Evolutionary conservation across 2,329 filamentous ascomycete species (phyloP).

Genomic region (Thielaviopsis punctulata): DNA sequence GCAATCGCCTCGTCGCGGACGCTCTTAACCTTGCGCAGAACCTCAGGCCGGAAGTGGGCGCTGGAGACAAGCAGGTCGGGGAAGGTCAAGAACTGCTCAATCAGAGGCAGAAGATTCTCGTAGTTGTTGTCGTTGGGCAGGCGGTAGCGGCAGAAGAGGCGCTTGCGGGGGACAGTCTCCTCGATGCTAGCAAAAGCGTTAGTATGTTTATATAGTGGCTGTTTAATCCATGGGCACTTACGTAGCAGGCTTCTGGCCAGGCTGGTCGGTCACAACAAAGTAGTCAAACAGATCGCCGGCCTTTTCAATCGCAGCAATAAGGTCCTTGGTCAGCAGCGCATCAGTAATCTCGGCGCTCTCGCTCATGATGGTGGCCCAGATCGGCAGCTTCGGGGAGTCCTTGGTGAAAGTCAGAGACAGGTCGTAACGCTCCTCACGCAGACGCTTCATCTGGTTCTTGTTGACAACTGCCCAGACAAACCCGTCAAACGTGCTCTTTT

Average conservation of each 20-base stretch:
- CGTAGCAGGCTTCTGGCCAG: conserved; percentile 70
- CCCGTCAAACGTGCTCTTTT: conserved; percentile 60
- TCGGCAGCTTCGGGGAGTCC: conserved; percentile 75
- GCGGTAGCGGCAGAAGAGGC: conserved; percentile 61
- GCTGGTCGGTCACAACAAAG: conserved; percentile 78
- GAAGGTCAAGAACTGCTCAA: conserved; percentile 69
- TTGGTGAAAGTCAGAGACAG: conserved; percentile 84
- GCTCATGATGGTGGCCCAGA: conserved; percentile 87
- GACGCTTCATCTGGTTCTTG: conserved; percentile 80
- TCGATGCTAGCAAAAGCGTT: conserved; percentile 42
- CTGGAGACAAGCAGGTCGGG: conserved; percentile 59
- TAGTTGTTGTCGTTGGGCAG: conserved; percentile 49
- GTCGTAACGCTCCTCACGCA: conserved; percentile 88
- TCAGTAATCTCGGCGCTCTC: conserved; percentile 94
- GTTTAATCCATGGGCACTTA: conserved; percentile 26
- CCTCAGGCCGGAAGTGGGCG: conserved; percentile 81
- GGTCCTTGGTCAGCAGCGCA: conserved; percentile 67
- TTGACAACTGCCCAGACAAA: conserved; percentile 94
- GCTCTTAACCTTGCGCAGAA: conserved; percentile 63
- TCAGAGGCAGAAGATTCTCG: conserved; percentile 51
- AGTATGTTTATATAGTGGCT: conserved; percentile 1
- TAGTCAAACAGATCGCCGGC: conserved; percentile 71
- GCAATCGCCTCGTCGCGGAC: conserved; percentile 66
- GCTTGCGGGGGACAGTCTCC: conserved; percentile 72
- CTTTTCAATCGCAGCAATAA: conserved; percentile 59